Evolutionary conservation across 139 green algal genomes (phyloP), one percentile per base, ranked within the genome.

Genomic region (Micractinium sp.): DNA sequence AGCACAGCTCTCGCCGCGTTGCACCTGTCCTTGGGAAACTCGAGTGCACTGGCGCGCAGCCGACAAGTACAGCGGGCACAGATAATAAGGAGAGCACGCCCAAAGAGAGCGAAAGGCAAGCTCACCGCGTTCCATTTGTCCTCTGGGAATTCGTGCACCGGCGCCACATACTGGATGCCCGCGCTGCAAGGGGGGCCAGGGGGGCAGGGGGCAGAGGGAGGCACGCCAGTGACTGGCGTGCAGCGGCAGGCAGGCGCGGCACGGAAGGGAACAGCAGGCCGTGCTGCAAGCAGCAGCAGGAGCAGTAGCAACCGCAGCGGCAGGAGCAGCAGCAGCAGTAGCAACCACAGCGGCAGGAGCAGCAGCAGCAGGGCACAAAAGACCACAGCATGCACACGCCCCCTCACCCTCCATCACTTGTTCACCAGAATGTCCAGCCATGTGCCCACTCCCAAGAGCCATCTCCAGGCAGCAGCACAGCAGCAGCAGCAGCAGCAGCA

Each of bases 161-260:
- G 94, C 20, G 91, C 86, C 25, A 98, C 96, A 85, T 95, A 94
- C 91, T 98, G 96, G 87, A 98, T 97, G 90, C 96, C 96, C 20
- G 95, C 93, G 41, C 85, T 88, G 73, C 85, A 67, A 20, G 61
- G 60, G 23, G 20, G n/a, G n/a, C n/a, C n/a, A n/a, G n/a, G n/a
- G 14, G 12, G 14, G 69, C 36, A 69, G 15, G 38, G 14, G 29
- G 29, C 19, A 85, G 7, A 0, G 67, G 23, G 7, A 31, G 36
- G 74, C 18, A 12, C 15, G 20, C 74, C 27, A 80, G 74, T 38
- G 15, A 41, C 74, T 33, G 16, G 31, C 74, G 18, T 41, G n/a
- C 27, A n/a, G 36, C 14, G 35, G 20, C 18, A 33, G 1, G 47
- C 47, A 47, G 73, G 35, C 1, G 73, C 73, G 15, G 23, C 31